Percentiles rank a stretch among this genome's conserved stretches.
Conservation (phyloP, 768 basidiomycete genomes). For the Rhizopogon salebrosus region DNA sequence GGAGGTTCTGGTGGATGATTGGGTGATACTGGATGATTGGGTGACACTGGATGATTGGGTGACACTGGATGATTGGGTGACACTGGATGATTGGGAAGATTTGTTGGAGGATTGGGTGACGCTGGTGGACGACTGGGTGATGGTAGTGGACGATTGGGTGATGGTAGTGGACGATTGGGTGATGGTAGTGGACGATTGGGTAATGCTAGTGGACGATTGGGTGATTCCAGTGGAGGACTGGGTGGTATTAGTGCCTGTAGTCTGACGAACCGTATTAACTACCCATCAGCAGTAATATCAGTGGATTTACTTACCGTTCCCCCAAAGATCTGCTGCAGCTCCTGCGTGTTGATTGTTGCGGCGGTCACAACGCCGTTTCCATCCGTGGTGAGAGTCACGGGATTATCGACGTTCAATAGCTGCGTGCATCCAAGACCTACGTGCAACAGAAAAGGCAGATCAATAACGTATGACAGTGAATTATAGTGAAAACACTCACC, state of each 20-base stretch:
- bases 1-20: neutral
- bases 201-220: neutral
- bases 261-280: neutral
- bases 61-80: neutral
- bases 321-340: conserved; percentile 12
- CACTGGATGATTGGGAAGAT: too few species aligned
- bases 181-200: neutral
- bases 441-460: neutral
- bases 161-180: neutral
- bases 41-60: neutral
- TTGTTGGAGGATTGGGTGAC: neutral
- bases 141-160: neutral
- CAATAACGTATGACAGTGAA: neutral
- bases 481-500: conserved; percentile 7
- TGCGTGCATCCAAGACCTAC: conserved; percentile 18
- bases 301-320: conserved; percentile 1
- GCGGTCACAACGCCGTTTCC: conserved; percentile 21
- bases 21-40: neutral
- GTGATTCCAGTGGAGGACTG: neutral
- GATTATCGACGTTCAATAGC: conserved; percentile 18
- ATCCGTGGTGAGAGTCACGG: conserved; percentile 18
- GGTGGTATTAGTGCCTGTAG: neutral
- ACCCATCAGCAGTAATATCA: neutral
- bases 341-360: conserved; percentile 18
- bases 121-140: neutral